Base-by-base conservation (phyloP, 2,329 filamentous ascomycete species). In the Falciphora oryzae region DNA sequence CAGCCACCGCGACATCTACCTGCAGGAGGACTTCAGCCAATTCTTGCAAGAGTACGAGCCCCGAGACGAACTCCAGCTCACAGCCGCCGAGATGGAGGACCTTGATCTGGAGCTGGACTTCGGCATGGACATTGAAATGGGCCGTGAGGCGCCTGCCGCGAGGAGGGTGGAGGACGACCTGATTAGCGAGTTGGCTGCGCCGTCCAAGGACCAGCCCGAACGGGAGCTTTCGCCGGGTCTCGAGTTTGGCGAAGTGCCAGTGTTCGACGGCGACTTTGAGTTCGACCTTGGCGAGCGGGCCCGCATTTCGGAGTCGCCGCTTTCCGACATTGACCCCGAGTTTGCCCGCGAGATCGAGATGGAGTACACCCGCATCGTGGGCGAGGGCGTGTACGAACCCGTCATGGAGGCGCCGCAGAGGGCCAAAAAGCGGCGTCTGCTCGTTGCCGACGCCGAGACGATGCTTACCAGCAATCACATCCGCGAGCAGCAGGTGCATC, bases 401-500 rank as follows among this genome's bases (percentile, higher is more conserved):
- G 85, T 88, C 64, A 89, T 78, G 75, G 87, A 88, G 79, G 77
- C 91, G 65, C 86, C 90, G 28, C 90, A 93, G 72, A 87, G 91
- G 66, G 85, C 87, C 65, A 83, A 81, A 74, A 92, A 91, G 76
- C 88, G 92, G 70, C 96, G 90, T 77, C 81, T 96, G 29, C 85
- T 98, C 64, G 85, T 86, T 66, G 87, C 91, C n/a, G 96, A 99
- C 71, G 80, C 86, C 22, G 85, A 92, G 68, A 97, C 92, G 27
- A 88, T 92, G 72, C 83, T 97, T 44, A 88, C 89, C 14, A 90
- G 84, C 70, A 82, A 81, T 35, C 87, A 94, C 69, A 93, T 99
- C 77, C 92, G 92, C 74, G 88, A 90, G 68, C 92, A 96, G 74
- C 93, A 97, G 74, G 84, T 88, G 65, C 92, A 96, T 74, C 90